Conservation (phyloP, 1,139 yeast genomes). For the Chernovozyma sophiae-reginae region DNA sequence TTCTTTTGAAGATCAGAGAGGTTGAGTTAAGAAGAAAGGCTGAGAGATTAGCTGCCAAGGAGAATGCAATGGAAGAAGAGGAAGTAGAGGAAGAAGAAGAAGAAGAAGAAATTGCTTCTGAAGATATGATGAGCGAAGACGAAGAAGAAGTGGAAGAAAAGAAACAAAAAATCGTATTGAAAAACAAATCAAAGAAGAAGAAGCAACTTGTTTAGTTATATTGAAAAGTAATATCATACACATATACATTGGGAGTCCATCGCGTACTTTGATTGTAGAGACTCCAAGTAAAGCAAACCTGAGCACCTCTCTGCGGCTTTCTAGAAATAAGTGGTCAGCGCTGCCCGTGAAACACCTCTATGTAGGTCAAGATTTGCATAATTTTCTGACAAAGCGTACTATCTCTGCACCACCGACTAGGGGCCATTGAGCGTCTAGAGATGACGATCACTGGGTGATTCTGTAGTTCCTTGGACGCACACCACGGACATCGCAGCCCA, state of each 20-base stretch:
- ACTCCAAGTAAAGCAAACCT: not conserved
- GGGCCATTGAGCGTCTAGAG: no score
- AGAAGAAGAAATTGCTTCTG: slow-evolving; percentile 33
- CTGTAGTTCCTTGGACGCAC: no score
- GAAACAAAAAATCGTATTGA: slow-evolving; percentile 74
- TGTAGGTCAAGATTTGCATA: no score
- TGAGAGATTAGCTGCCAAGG: slow-evolving; percentile 65
- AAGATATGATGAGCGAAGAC: slow-evolving; percentile 33
- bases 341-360: no score
- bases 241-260: slow-evolving; percentile 8
- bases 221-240: not conserved
- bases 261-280: no score
- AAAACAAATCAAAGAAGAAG: slow-evolving; percentile 55
- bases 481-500: no score
- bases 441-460: no score
- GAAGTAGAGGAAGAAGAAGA: no score
- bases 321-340: no score
- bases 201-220: slow-evolving; percentile 2
- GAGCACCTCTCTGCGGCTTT: no score
- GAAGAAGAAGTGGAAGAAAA: slow-evolving; percentile 34
- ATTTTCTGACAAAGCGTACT: no score
- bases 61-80: slow-evolving; percentile 45
- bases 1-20: slow-evolving; percentile 84
- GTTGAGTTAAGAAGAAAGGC: slow-evolving; percentile 83
- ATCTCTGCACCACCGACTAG: no score